A percentile compares a stretch with the other conserved stretches of the same genome.
phyloP scores from a whole-genome alignment of 1,284 basidiomycete species.

The Tilletia indica region DNA sequence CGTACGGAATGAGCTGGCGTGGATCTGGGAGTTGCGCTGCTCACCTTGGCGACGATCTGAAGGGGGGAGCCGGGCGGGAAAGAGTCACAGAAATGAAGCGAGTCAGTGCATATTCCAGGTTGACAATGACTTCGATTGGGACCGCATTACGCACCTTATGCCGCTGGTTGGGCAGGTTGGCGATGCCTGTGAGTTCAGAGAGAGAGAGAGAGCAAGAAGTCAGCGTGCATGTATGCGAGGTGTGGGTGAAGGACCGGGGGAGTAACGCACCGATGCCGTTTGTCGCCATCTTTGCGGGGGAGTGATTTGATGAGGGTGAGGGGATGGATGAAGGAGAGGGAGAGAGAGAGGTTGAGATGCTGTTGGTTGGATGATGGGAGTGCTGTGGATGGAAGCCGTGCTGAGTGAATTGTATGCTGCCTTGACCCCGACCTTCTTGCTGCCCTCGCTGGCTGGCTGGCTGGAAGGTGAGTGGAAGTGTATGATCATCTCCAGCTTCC shows the following conservation, averaged over 20 bases:
- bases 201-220: background rate
- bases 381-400: background rate
- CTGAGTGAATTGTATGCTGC: too few relatives aligned
- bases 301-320: background rate
- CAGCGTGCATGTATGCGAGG: background rate
- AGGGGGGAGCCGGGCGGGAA: background rate
- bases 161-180: conserved; percentile 81
- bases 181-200: conserved; percentile 61
- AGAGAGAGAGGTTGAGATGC: background rate
- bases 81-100: too few relatives aligned
- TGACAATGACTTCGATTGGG: background rate
- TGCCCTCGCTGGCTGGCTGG: too few relatives aligned
- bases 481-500: too few relatives aligned
- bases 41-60: conserved; percentile 69
- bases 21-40: background rate
- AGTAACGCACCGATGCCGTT: conserved; percentile 20
- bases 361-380: background rate
- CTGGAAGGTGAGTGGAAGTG: too few relatives aligned
- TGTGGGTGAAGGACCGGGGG: background rate
- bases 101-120: too few relatives aligned
- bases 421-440: too few relatives aligned
- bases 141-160: conserved; percentile 34
- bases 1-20: background rate
- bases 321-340: background rate
- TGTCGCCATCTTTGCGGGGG: background rate